Percentiles rank a stretch among this genome's conserved stretches.
Conservation (phyloP, 306 rosid species). For the Inga leiocalycina region DNA sequence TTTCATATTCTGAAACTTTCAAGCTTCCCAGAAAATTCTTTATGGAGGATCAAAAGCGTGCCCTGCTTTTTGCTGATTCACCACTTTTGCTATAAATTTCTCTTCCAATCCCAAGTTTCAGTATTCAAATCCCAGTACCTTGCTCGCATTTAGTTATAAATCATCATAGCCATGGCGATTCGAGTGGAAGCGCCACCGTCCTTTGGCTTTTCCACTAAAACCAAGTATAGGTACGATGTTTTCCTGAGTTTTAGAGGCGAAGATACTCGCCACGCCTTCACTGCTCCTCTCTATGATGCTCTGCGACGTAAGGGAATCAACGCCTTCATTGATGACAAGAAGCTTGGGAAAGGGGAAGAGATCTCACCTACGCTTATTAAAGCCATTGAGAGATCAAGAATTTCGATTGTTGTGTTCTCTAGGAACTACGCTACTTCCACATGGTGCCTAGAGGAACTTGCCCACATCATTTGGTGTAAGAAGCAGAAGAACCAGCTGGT, state of each 20-base stretch:
- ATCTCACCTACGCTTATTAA: neutral
- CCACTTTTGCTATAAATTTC: neutral
- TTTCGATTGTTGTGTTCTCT: neutral
- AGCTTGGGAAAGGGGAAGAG: neutral
- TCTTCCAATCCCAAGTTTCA: neutral
- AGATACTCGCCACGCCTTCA: too few relatives aligned
- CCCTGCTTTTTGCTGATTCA: neutral
- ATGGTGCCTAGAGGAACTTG: neutral
- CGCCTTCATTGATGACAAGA: neutral
- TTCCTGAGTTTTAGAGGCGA: neutral
- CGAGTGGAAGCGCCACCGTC: neutral
- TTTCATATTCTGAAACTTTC: neutral
- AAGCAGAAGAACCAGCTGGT: neutral
- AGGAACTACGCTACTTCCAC: neutral
- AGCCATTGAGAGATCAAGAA: neutral
- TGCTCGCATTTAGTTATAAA: neutral
- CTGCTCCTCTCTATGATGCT: too few relatives aligned
- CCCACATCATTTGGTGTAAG: neutral
- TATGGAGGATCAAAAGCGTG: neutral
- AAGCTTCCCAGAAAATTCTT: neutral
- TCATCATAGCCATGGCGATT: neutral
- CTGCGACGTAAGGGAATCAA: too few relatives aligned
- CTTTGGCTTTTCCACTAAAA: neutral
- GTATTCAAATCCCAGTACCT: neutral
- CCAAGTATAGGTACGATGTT: neutral